Evolutionary conservation across 345 rosid genomes (phyloP), one percentile per base, ranked within the genome.

Genomic region (Pistacia atlantica): DNA sequence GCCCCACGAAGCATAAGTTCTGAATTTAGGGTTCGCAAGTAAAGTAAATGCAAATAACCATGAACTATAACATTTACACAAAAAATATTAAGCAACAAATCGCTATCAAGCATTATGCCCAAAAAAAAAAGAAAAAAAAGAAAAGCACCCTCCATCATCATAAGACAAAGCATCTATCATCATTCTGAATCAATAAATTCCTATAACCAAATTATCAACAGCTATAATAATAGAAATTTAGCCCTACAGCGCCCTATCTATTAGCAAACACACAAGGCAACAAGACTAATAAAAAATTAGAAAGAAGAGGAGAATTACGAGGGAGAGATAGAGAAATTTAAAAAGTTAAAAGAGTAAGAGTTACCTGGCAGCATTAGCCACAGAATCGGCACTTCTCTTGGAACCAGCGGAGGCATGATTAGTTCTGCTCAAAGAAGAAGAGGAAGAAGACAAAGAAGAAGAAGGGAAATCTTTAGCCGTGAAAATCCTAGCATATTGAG

Each of bases 301-400:
- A 22, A 68, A 68, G 58, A 1, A 69, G 6, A 22, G 20, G 46
- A 28, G 8, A 16, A 9, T 1, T 25, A 73, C 3, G 78, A 16
- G 42, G 62, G 1, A 54, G 20, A 54, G 57, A 4, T 13, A 13
- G 18, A 13, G 1, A 54, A 51, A 1, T 28, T 14, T 45, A 54
- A 1, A 22, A 71, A 66, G 1, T 8, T 4, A 55, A 48, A 48
- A 65, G 31, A 68, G 69, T n/a, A 28, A 16, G 69, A 60, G 48
- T 75, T 71, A 92, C 98, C 94, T 84, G 74, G 83, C 68, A 79
- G 71, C 80, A 66, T 84, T 85, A 77, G 90, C 83, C 68, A 86
- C 84, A 79, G 90, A 86, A 84, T 94, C 97, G 71, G 93, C 92
- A 72, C 84, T 82, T 80, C 95, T 84, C 85, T 92, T 90, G 65